phyloP scores from a whole-genome alignment of 169 alveolate genomes.

The Cryptosporidium sp. region DNA sequence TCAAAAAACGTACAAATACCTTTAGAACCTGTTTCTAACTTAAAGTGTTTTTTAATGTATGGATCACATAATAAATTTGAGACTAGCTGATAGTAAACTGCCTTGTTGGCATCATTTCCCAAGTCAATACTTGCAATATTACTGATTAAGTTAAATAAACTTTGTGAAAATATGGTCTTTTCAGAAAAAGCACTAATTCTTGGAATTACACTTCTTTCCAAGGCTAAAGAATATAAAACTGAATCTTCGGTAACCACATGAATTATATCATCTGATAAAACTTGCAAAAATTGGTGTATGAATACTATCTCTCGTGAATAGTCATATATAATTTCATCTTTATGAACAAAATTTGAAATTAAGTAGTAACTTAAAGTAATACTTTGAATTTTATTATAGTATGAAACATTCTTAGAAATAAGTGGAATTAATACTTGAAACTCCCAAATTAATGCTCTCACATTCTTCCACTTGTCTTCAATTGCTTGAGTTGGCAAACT shows the following conservation, averaged over 20 bases:
- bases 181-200: constrained; percentile 7
- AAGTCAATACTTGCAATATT: constrained; percentile 17
- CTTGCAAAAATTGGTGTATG: background rate
- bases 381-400: constrained; percentile 30
- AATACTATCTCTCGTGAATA: background rate
- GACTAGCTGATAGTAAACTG: constrained; percentile 29
- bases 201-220: constrained; percentile 28
- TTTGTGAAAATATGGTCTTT: background rate
- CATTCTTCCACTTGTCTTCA: background rate
- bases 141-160: background rate
- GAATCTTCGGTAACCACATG: background rate
- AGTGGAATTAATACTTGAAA: constrained; percentile 8
- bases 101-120: background rate
- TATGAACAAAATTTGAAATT: background rate
- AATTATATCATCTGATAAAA: constrained; percentile 3
- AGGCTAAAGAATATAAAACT: background rate
- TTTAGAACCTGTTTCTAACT: background rate
- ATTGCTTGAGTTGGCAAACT: background rate
- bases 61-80: constrained; percentile 21
- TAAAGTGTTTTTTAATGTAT: background rate
- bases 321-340: background rate
- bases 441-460: constrained; percentile 44
- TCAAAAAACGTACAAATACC: background rate
- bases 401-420: background rate
- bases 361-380: background rate